These are phyloP conservation scores for Herpetomonas tarakana DNA, from an alignment of 208 protist genomes.

Conservation along the genomic window DNA sequence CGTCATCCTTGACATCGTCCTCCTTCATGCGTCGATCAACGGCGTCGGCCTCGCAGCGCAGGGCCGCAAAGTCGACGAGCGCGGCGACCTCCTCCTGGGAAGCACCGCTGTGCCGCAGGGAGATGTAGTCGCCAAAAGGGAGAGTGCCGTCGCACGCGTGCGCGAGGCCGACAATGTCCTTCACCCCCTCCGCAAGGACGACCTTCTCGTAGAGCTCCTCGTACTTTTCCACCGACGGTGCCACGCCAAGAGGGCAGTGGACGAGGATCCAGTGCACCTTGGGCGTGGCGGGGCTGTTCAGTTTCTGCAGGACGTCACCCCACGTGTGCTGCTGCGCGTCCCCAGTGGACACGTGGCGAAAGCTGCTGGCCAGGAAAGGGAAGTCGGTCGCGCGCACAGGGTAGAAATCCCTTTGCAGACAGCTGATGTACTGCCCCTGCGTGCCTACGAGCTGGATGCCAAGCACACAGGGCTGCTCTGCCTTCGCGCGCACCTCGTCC, in stretches of 20 bases:
- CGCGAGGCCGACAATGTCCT: conserved; percentile 59
- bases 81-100: conserved; percentile 20
- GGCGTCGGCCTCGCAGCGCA: neutral
- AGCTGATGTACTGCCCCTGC: conserved; percentile 34
- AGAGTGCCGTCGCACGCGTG: conserved; percentile 48
- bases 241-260: conserved; percentile 6
- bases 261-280: conserved; percentile 31
- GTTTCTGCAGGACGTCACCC: conserved; percentile 17
- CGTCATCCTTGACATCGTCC: neutral
- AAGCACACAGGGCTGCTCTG: conserved; percentile 32
- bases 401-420: conserved; percentile 8
- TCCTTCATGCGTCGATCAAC: neutral
- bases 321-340: conserved; percentile 24
- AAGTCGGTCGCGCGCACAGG: conserved; percentile 13
- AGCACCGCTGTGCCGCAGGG: conserved; percentile 29
- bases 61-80: neutral
- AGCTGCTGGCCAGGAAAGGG: conserved; percentile 16
- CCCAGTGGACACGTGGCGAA: conserved; percentile 7
- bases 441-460: conserved; percentile 37
- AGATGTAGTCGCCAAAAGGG: conserved; percentile 67
- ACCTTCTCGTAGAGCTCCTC: conserved; percentile 51
- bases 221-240: conserved; percentile 15
- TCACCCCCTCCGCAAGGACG: conserved; percentile 45
- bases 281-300: conserved; percentile 15
- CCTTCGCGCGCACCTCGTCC: conserved; percentile 26